Percentiles rank a stretch among this genome's conserved stretches.
phyloP scores from a whole-genome alignment of 257 asterid genomes.

The Scutellaria minor region DNA sequence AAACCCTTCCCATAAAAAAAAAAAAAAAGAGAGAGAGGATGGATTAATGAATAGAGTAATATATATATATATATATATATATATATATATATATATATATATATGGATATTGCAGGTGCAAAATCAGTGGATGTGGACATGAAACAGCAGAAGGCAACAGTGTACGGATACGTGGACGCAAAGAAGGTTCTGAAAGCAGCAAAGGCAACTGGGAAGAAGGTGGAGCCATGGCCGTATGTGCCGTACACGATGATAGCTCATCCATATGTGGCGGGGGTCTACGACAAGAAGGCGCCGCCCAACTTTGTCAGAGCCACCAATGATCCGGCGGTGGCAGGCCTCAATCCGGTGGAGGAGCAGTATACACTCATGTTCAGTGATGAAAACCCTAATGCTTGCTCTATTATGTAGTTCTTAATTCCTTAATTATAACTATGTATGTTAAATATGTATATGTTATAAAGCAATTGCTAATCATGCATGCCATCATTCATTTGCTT shows the following conservation, averaged over 20 bases:
- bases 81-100: too few relatives aligned
- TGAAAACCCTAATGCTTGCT: slow-evolving; percentile 86
- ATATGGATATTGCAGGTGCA: slow-evolving; percentile 55
- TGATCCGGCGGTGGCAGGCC: slow-evolving; percentile 65
- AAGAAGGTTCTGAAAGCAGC: slow-evolving; percentile 83
- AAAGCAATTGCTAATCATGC: too few relatives aligned
- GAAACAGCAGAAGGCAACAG: slow-evolving; percentile 92
- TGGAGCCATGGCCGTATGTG: slow-evolving; percentile 89
- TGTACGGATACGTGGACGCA: slow-evolving; percentile 70
- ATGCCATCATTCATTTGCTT: too few relatives aligned
- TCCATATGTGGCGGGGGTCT: slow-evolving; percentile 81
- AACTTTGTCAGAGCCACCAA: slow-evolving; percentile 64
- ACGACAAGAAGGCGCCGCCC: slow-evolving; percentile 96
- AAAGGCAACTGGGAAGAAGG: slow-evolving; percentile 65
- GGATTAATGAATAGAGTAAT: not conserved
- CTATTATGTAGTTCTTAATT: slow-evolving; percentile 55
- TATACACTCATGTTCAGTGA: slow-evolving; percentile 80
- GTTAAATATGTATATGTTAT: not conserved
- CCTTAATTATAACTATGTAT: too few relatives aligned
- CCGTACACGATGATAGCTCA: slow-evolving; percentile 80
- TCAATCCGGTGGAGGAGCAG: slow-evolving; percentile 79
- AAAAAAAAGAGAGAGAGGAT: not conserved
- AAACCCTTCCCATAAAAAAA: not conserved
- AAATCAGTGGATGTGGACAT: slow-evolving; percentile 82
- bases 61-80: too few relatives aligned